These are phyloP conservation scores for Chaetomium cochliodes DNA, from an alignment of 495 filamentous ascomycete species.

Conservation along the genomic window DNA sequence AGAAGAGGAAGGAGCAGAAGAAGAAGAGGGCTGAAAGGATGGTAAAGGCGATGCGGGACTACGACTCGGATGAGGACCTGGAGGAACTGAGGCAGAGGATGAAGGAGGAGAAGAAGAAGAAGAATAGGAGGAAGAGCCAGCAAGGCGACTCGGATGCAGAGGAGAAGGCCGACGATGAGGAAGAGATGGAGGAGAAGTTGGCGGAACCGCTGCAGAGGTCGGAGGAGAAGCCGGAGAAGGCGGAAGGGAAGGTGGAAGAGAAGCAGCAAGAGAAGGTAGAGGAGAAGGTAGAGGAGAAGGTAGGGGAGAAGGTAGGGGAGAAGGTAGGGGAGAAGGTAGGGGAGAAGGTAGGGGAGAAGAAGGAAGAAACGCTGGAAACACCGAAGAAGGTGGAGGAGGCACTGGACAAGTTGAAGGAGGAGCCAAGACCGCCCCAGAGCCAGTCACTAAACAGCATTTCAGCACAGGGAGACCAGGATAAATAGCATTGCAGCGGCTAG, in stretches of 20 bases:
- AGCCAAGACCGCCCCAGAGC: background rate
- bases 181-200: background rate
- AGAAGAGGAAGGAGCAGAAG: slow-evolving; percentile 20
- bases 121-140: background rate
- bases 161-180: background rate
- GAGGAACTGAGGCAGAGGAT: slow-evolving; percentile 19
- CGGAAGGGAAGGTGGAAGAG: too few relatives aligned
- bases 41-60: slow-evolving; percentile 14
- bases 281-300: background rate
- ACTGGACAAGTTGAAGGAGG: background rate
- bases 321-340: background rate
- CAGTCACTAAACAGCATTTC: background rate
- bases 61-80: slow-evolving; percentile 19
- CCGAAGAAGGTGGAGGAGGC: background rate
- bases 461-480: background rate
- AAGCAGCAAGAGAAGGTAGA: background rate
- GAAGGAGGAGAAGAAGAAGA: slow-evolving; percentile 13
- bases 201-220: background rate
- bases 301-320: background rate
- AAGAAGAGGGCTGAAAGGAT: slow-evolving; percentile 11
- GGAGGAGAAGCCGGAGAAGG: background rate
- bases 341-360: background rate
- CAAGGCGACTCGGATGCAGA: background rate
- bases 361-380: background rate
- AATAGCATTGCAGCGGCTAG: slow-evolving; percentile 1